Conservation (phyloP, 2,329 filamentous ascomycete genomes). For the Leptographium radiaticola region DNA sequence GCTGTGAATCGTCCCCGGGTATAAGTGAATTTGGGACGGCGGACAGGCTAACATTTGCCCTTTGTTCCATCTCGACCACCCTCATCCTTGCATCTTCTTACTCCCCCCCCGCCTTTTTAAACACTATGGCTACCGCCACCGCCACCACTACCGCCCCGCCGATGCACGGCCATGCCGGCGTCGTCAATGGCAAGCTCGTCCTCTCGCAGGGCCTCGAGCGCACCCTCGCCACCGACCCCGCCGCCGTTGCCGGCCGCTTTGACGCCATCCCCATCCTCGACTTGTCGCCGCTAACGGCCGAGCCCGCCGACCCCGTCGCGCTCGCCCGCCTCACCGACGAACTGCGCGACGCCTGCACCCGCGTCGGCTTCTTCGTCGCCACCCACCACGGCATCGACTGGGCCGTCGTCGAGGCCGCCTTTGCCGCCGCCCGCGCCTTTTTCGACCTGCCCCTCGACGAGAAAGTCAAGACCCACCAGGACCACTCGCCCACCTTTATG, state of each 20-base stretch:
- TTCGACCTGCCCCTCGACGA: not conserved
- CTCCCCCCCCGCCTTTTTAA: not conserved
- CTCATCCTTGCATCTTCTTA: too few relatives aligned
- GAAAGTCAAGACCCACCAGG: constrained; percentile 1
- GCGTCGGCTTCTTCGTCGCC: constrained; percentile 32
- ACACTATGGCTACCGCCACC: not conserved
- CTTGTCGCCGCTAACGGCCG: not conserved
- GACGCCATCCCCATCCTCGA: constrained; percentile 1
- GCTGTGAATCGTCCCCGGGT: too few relatives aligned
- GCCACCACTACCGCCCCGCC: not conserved
- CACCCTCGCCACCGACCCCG: not conserved
- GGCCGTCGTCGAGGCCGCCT: constrained; percentile 16
- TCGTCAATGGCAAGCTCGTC: constrained; percentile 1
- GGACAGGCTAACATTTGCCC: too few relatives aligned
- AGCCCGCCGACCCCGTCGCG: not conserved
- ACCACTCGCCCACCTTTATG: constrained; percentile 2
- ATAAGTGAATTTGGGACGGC: too few relatives aligned
- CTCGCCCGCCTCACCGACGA: not conserved
- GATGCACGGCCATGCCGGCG: not conserved
- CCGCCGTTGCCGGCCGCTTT: not conserved
- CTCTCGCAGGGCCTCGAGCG: constrained; percentile 2
- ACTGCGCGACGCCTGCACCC: not conserved
- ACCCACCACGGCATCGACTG: constrained; percentile 19
- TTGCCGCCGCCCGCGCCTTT: not conserved
- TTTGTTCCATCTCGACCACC: too few relatives aligned